These are phyloP conservation scores for Austroboletus rostrupii DNA, from an alignment of 1,284 basidiomycete genomes.

Conservation along the genomic window DNA sequence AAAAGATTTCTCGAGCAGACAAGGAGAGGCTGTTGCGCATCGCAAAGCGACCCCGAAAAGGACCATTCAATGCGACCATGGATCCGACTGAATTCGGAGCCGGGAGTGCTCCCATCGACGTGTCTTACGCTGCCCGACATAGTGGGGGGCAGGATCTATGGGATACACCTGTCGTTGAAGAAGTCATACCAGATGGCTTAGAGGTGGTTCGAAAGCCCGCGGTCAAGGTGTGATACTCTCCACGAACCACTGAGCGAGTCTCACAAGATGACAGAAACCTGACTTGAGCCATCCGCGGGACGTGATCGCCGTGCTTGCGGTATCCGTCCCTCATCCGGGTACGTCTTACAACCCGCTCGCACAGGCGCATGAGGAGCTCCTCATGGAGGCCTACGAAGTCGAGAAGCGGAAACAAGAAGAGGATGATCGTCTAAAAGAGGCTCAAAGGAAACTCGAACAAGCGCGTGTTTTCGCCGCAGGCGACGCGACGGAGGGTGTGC, in stretches of 20 bases:
- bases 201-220: constrained; percentile 42
- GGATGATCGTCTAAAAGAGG: constrained; percentile 51
- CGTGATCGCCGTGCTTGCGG: constrained; percentile 59
- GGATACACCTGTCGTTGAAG: constrained; percentile 36
- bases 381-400: constrained; percentile 66
- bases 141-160: constrained; percentile 77
- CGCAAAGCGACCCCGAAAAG: constrained; percentile 63
- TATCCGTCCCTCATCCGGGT: constrained; percentile 78
- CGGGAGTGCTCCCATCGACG: constrained; percentile 57
- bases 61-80: constrained; percentile 66
- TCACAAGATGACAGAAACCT: constrained; percentile 41
- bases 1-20: constrained; percentile 52
- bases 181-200: constrained; percentile 38
- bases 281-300: constrained; percentile 44
- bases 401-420: constrained; percentile 61
- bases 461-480: constrained; percentile 33
- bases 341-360: constrained; percentile 92
- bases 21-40: constrained; percentile 74
- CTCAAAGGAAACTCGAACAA: constrained; percentile 53
- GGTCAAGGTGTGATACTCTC: constrained; percentile 44
- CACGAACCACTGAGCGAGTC: not conserved
- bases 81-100: constrained; percentile 61
- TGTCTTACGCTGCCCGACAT: constrained; percentile 65
- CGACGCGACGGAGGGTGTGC: constrained; percentile 26
- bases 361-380: constrained; percentile 71